Evolutionary conservation across 768 basidiomycete species (phyloP).

Genomic region (Coprinellus aureogranulatus): DNA sequence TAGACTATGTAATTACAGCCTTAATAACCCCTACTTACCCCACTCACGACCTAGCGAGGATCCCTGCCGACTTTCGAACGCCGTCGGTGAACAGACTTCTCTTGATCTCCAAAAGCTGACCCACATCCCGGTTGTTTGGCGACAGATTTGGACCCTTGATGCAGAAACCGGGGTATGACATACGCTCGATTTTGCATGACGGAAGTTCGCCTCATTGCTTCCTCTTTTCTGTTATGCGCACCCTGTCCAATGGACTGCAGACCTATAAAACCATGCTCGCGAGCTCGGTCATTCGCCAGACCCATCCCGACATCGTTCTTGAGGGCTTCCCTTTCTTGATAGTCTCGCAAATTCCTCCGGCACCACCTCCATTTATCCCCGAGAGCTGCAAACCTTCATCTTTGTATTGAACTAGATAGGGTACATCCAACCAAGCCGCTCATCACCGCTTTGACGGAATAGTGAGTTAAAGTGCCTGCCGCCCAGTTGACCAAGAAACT

Average conservation of each 20-base stretch:
- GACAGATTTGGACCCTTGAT: conserved; percentile 41
- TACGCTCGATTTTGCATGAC: conserved; percentile 46
- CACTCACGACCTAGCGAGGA: conserved; percentile 44
- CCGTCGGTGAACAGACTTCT: conserved; percentile 25
- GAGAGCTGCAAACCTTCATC: not conserved
- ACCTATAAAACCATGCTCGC: not conserved
- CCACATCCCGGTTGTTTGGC: conserved; percentile 40
- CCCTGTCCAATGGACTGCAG: not conserved
- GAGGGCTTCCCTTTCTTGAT: conserved; percentile 1
- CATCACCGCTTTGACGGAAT: too few relatives aligned
- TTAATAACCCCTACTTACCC: conserved; percentile 45
- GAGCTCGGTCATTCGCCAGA: not conserved
- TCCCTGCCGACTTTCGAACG: conserved; percentile 40
- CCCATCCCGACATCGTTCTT: not conserved
- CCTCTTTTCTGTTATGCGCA: conserved; percentile 15
- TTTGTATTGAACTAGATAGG: too few relatives aligned
- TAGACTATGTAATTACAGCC: conserved; percentile 44
- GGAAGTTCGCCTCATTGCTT: conserved; percentile 29
- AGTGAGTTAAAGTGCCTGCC: not conserved
- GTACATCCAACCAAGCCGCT: too few relatives aligned
- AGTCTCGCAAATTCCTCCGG: not conserved
- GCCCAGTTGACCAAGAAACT: not conserved
- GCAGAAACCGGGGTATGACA: conserved; percentile 41
- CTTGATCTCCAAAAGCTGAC: conserved; percentile 24
- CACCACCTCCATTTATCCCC: conserved; percentile 1